phyloP scores from a whole-genome alignment of 2,329 filamentous ascomycete genomes.

The Aspergillus ibericus region DNA sequence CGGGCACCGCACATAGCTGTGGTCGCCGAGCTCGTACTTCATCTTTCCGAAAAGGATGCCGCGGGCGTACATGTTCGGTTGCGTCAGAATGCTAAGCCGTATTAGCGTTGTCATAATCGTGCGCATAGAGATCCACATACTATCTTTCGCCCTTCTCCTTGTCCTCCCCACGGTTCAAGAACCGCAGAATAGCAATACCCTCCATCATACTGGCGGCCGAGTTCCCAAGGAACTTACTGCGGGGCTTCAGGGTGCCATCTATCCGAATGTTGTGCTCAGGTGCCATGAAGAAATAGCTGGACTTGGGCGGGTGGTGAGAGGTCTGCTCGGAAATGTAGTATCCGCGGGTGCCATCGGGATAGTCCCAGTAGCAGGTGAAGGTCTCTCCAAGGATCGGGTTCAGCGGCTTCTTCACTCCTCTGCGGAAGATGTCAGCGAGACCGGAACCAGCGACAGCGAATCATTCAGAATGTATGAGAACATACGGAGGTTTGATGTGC shows the following conservation, averaged over 20 bases:
- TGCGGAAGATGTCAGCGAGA: slow-evolving; percentile 38
- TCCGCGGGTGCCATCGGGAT: slow-evolving; percentile 76
- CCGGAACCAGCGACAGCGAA: slow-evolving; percentile 1
- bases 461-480: slow-evolving; percentile 19
- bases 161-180: slow-evolving; percentile 73
- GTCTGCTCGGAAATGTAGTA: slow-evolving; percentile 99
- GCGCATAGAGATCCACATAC: slow-evolving; percentile 55
- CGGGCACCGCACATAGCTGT: slow-evolving; percentile 88
- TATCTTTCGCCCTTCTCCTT: slow-evolving; percentile 74
- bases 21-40: slow-evolving; percentile 98
- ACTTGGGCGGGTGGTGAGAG: slow-evolving; percentile 96
- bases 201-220: slow-evolving; percentile 99
- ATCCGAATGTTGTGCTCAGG: slow-evolving; percentile 92
- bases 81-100: slow-evolving; percentile 72
- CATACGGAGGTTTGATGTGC: slow-evolving; percentile 96
- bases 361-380: slow-evolving; percentile 94
- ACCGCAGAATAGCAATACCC: slow-evolving; percentile 80
- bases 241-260: slow-evolving; percentile 90
- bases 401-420: slow-evolving; percentile 95
- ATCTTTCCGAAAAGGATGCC: slow-evolving; percentile 98
- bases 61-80: slow-evolving; percentile 98
- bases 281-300: slow-evolving; percentile 98
- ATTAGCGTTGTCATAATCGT: slow-evolving; percentile 12
- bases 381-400: slow-evolving; percentile 96
- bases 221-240: slow-evolving; percentile 94